phyloP scores from a whole-genome alignment of 2,329 filamentous ascomycete genomes.

The Fusarium multiceps region DNA sequence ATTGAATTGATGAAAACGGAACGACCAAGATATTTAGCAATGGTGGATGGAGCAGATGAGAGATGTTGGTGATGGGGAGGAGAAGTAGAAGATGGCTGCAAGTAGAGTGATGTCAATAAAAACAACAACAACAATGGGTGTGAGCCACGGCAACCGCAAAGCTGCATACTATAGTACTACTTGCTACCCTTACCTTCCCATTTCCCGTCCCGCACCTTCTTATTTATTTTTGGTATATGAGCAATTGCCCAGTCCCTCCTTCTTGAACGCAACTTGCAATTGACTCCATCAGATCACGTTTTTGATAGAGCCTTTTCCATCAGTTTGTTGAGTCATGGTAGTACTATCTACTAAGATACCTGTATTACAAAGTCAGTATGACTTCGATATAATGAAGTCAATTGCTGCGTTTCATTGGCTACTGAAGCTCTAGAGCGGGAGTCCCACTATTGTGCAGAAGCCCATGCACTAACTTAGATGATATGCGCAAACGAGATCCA shows the following conservation, averaged over 20 bases:
- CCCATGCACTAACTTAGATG: neutral
- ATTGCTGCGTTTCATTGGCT: conserved; percentile 20
- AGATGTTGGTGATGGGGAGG: conserved; percentile 24
- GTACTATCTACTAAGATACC: neutral
- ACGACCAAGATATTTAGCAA: conserved; percentile 35
- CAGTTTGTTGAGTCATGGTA: neutral
- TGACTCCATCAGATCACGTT: neutral
- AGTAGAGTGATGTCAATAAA: conserved; percentile 17
- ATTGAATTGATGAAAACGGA: conserved; percentile 29
- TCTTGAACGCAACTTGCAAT: neutral
- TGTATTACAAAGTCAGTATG: neutral
- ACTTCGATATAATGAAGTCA: neutral
- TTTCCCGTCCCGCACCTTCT: neutral
- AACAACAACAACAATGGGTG: conserved; percentile 29
- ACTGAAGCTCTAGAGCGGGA: conserved; percentile 26
- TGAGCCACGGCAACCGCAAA: conserved; percentile 33
- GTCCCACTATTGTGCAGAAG: conserved; percentile 31
- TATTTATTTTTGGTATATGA: neutral
- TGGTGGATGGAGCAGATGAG: conserved; percentile 6
- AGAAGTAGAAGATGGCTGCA: conserved; percentile 1
- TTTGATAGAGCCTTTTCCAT: neutral
- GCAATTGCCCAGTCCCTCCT: neutral
- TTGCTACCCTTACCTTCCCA: neutral
- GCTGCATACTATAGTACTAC: conserved; percentile 12
- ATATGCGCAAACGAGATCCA: neutral